Evolutionary conservation across 805 yeast genomes (phyloP), one percentile per base, ranked within the genome.

Genomic region (Ascoidea asiatica): DNA sequence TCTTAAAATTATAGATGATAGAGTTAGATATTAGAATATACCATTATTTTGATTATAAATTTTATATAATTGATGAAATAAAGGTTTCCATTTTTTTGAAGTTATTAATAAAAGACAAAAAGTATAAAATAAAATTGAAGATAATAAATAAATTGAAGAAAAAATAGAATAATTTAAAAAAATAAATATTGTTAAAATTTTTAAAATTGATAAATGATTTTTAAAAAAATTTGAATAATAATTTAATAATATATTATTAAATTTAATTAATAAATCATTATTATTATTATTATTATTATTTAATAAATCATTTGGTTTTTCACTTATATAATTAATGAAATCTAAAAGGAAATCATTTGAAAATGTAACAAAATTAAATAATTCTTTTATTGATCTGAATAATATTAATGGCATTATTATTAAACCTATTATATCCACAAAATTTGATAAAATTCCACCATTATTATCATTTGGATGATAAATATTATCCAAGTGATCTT

Each of bases 311-410:
- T 45, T 44, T 5, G 11, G 20, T 3, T 48, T 44, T 5, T 40
- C n/a, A 20, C 23, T n/a, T 13, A 45, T 4, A 37, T 46, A 47
- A 21, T 47, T 43, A 21, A n/a, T 23, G 18, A 47, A 22, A 21
- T 47, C 50, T 15, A 20, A 15, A 5, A 41, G 15, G 23, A 39
- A 45, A 21, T 47, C 48, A 38, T 36, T 42, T 4, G 50, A 47
- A 29, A 45, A 47, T 15, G 50, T 45, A 5, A 45, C 48, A 19
- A 17, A 42, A 39, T 46, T 47, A 15, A 47, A 37, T 15, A 47
- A 21, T 13, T 17, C 40, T 21, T 45, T 45, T 17, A 45, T 18
- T 4, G 43, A 19, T 13, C 43, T 43, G 21, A 44, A 38, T 6
- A 38, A 17, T 4, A 47, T n/a, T 3, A 47, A 5, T 5, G 47